Evolutionary conservation across 169 alveolate genomes (phyloP).

Genomic region (Neospora caninum): DNA sequence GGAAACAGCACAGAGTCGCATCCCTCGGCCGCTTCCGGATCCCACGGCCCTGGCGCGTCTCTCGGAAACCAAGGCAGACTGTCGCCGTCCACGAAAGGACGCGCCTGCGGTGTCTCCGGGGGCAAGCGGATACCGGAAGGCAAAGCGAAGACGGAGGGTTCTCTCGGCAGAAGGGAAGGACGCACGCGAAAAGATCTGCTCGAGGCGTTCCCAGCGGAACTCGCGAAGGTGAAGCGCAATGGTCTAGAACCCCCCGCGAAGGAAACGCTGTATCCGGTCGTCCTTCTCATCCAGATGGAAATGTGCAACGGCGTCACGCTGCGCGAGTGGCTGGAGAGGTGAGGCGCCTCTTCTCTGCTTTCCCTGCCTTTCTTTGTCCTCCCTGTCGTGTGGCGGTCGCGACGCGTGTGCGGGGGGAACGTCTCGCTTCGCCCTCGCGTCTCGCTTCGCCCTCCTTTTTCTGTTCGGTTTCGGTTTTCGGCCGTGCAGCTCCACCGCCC

Average conservation of each 20-base stretch:
- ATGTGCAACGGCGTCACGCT: constrained; percentile 87
- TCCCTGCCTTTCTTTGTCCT: background rate
- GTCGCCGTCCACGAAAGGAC: background rate
- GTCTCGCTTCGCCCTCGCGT: too few relatives aligned
- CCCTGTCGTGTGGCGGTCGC: too few relatives aligned
- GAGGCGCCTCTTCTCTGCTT: constrained; percentile 29
- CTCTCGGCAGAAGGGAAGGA: background rate
- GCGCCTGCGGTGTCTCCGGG: background rate
- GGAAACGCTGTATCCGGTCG: constrained; percentile 41
- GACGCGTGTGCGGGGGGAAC: too few relatives aligned
- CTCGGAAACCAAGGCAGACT: too few relatives aligned
- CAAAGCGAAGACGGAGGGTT: too few relatives aligned
- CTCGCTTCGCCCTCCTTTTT: too few relatives aligned
- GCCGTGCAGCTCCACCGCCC: too few relatives aligned
- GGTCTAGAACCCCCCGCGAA: background rate
- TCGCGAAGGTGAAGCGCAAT: constrained; percentile 59
- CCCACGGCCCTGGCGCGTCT: background rate
- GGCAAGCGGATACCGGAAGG: background rate
- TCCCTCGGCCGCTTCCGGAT: background rate
- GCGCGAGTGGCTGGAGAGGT: constrained; percentile 86
- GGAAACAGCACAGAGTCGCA: background rate
- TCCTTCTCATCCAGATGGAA: constrained; percentile 88
- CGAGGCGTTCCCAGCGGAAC: background rate
- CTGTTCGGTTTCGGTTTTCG: too few relatives aligned
- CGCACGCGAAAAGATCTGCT: background rate